phyloP scores from a whole-genome alignment of 331 rosid genomes.

The Phaseolus coccineus region DNA sequence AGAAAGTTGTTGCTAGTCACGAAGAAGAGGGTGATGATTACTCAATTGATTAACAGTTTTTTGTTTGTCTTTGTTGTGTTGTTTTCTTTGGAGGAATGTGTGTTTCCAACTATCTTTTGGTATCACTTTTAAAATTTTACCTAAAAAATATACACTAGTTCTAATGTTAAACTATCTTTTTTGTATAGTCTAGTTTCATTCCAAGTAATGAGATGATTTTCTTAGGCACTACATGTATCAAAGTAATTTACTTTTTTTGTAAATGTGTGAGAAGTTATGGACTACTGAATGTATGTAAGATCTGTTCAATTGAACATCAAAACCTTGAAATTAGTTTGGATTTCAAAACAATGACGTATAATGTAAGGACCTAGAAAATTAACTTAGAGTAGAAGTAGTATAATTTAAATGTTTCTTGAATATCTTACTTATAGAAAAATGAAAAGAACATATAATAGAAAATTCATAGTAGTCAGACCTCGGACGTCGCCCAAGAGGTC shows the following conservation, averaged over 20 bases:
- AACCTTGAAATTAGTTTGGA: too few species aligned
- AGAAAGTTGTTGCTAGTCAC: constrained; percentile 78
- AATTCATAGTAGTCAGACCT: too few species aligned
- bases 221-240: not conserved
- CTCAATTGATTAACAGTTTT: constrained; percentile 69
- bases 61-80: not conserved
- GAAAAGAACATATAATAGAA: too few species aligned
- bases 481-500: too few species aligned
- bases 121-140: not conserved
- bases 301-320: too few species aligned
- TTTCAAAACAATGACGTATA: too few species aligned
- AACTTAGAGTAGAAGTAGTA: too few species aligned
- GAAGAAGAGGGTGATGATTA: constrained; percentile 77
- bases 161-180: not conserved
- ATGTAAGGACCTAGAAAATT: too few species aligned
- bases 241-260: not conserved
- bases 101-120: not conserved
- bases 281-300: too few species aligned
- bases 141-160: not conserved
- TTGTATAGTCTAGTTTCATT: not conserved
- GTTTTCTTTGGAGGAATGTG: not conserved
- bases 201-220: not conserved
- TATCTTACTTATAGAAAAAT: too few species aligned
- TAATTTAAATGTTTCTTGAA: too few species aligned
- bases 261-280: not conserved